Evolutionary conservation across 768 basidiomycete genomes (phyloP), one percentile per base, ranked within the genome.

Genomic region (Mycena venus): DNA sequence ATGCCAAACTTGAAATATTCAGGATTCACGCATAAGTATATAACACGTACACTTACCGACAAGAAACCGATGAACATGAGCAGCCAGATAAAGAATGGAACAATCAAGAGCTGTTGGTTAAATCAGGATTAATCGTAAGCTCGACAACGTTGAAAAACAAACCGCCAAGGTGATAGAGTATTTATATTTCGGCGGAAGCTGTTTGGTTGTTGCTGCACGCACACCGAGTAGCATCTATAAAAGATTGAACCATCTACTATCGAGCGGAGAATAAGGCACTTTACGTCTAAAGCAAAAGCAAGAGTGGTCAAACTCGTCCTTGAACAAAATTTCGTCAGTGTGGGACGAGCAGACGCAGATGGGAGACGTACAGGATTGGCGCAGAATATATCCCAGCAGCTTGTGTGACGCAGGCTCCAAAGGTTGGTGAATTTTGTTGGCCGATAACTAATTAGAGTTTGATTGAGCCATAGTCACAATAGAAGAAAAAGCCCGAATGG

Each of bases 311-410:
- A 79, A 38, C 78, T 72, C 8, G 82, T 83, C 59, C 83, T 55
- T n/a, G 34, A 65, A 42, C 44, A 34, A 21, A 25, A 38, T 51
- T 34, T 62, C 3, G 25, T 36, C n/a, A 44, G 36, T 21, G 2
- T 1, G 23, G 34, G 27, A 29, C 21, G 1, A 58, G 23, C 17
- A 23, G 15, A 21, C 17, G 6, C 31, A 21, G 10, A 17, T 11
- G 11, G 17, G 19, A 36, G 40, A 75, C 84, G 66, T 63, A 84
- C 84, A 85, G 68, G 31, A 72, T 70, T 23, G 84, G 83, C 17
- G 82, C 83, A 3, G 81, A 78, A 66, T 85, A 84, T 42, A 85
- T 82, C 19, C 78, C 72, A 14, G 80, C 83, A 14, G 78, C 76
- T 60, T 84, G 84, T 25, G 79, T 66, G 15, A 81, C 70, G 47